Evolutionary conservation across 2,329 filamentous ascomycete species (phyloP), one percentile per base, ranked within the genome.

Genomic region (Furcasterigmium sp.): DNA sequence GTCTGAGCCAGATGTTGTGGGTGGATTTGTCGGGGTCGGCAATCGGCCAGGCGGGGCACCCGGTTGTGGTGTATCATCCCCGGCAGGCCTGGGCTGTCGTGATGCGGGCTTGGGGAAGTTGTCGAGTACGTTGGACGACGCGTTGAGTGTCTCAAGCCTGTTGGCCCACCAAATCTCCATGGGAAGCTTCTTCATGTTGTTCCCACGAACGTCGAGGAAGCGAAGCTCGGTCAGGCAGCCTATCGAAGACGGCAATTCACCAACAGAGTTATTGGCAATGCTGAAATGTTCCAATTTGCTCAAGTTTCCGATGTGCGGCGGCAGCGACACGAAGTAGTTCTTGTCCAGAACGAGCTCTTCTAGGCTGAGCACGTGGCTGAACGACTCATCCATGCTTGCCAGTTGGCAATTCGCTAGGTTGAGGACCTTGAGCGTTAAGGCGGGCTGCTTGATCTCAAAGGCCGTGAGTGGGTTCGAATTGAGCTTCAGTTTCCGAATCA

Each of bases 401-500:
- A 98, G 72, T 63, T 97, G 95, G 6, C 87, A 90, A 42, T 90
- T 91, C 7, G 91, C 93, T 43, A 98, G 73, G 56, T 95, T 97
- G 41, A 98, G 74, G 15, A 84, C 82, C 50, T 89, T 91, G 25
- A 98, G 68, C 1, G 88, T 91, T 14, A 88, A 86, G 14, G 95
- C 81, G 3, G 85, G 76, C 26, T 78, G 74, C 38, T 78, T 80
- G 34, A 98, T 79, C 53, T 94, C 88, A 52, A 98, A 98, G 49
- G 90, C 88, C 14, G 93, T 97, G 49, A 98, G 81, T 1, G 93
- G 93, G 58, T 95, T 97, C 48, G 93, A 91, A 60, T 98, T 95
- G 49, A 98, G 73, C 56, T 91, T 88, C 43, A 98, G 72, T 30
- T 86, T 84, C 44, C 90, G 82, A 18, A 98, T 78, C 51, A 84